Base-by-base conservation (phyloP, 331 rosid genomes). In the Phaseolus coccineus region DNA sequence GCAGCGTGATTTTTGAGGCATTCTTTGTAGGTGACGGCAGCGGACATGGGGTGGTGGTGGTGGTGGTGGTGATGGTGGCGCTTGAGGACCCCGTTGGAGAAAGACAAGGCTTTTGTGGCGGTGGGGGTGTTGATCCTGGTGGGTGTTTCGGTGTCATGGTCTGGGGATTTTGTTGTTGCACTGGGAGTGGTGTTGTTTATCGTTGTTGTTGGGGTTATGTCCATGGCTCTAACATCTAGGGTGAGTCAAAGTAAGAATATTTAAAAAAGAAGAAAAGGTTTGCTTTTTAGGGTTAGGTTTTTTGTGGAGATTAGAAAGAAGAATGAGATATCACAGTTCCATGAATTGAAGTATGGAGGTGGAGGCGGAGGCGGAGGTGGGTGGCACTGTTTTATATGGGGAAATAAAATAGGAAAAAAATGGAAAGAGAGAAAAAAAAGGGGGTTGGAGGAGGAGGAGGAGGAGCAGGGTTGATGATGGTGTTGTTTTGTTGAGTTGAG, bases 1-100 rank as follows among this genome's bases (percentile, higher is more conserved):
- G 99, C 99, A 1, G 96, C 98, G 52, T 96, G 99, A 83, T 96
- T 96, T 62, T 91, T 96, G 52, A 89, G 87, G 71, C 99, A 96
- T 88, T 96, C 97, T 83, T 88, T 91, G 89, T 93, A 93, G 69
- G 84, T 50, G 0, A 93, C 88, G 0, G 82, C 66, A 0, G 52
- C 44, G 62, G 56, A 5, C 0, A 48, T 3, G 15, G 64, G 52
- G 50, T 65, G 76, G 77, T n/a, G 33, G 73, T 65, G 76, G 77
- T n/a, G 33, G 73, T 72, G 74, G 62, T 52, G 61, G 74, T 81
- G 87, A 72, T 81, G 89, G 57, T 86, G 93, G 55, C 99, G 93
- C 72, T 93, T 95, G 73, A 95, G 93, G 0, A 95, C 88, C 1
- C 99, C 99, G 85, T 92, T 95, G 68, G 92, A 87, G 74, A 86